Evolutionary conservation across 768 basidiomycete genomes (phyloP).

Genomic region (Tricholoma sp.): DNA sequence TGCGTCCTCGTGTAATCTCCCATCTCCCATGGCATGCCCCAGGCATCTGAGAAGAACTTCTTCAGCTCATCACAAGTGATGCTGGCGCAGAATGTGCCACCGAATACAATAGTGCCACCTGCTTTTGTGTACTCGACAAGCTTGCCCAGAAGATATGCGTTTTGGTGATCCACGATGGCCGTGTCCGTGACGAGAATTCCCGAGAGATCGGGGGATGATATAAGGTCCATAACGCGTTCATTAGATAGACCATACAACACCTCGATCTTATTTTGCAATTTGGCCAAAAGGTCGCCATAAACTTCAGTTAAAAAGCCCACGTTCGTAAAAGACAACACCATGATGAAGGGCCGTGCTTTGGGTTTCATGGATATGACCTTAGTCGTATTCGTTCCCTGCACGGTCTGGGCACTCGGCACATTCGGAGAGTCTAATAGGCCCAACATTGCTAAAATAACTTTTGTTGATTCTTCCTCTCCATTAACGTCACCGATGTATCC

Average conservation of each 20-base stretch:
- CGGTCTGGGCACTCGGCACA: neutral
- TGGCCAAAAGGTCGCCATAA: slow-evolving; percentile 13
- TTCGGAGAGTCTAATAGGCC: slow-evolving; percentile 22
- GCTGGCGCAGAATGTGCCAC: slow-evolving; percentile 21
- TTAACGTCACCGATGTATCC: slow-evolving; percentile 42
- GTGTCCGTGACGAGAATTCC: slow-evolving; percentile 27
- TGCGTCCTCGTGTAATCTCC: slow-evolving; percentile 12
- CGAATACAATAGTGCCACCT: slow-evolving; percentile 26
- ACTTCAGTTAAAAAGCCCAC: slow-evolving; percentile 10
- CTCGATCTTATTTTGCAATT: slow-evolving; percentile 13
- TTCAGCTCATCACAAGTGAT: slow-evolving; percentile 12
- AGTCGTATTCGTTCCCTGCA: neutral
- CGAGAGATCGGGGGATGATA: slow-evolving; percentile 20
- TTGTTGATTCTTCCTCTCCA: slow-evolving; percentile 29
- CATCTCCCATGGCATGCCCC: slow-evolving; percentile 16
- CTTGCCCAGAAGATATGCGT: slow-evolving; percentile 16
- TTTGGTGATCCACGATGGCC: slow-evolving; percentile 15
- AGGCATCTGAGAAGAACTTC: slow-evolving; percentile 16
- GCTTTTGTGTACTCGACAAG: slow-evolving; percentile 22
- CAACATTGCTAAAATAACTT: slow-evolving; percentile 33
- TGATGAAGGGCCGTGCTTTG: slow-evolving; percentile 9
- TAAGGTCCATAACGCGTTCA: slow-evolving; percentile 16
- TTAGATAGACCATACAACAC: slow-evolving; percentile 20
- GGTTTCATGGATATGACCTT: neutral
- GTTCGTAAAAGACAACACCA: slow-evolving; percentile 15